Base-by-base conservation (phyloP, 495 filamentous ascomycete genomes). In the Glonium stellatum region DNA sequence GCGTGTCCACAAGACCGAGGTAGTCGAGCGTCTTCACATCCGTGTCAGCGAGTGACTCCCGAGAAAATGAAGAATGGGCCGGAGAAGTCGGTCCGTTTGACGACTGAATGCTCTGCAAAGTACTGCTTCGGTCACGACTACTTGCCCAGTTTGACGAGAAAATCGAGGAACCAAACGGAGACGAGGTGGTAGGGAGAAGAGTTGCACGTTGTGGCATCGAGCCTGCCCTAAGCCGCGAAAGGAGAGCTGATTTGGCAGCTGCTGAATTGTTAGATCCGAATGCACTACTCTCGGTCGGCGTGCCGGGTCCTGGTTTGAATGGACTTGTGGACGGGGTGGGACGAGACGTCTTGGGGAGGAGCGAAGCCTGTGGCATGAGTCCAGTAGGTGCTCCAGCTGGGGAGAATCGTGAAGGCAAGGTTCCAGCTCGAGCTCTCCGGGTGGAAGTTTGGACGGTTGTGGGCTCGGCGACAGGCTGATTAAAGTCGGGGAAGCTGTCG, bases 21-120 rank as follows among this genome's bases (percentile, higher is more conserved):
- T 97, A 98, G 64, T 98, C 93, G 71, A 98, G 77, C 37, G 95
- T 98, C 67, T 88, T 88, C 67, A 96, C 91, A 72, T 97, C 92
- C 41, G 83, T 87, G 69, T 96, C 92, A 21, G 82, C 82, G 18
- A 85, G 78, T n/a, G 90, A 90, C 68, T 96, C 92, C 59, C 86
- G 82, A 5, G 91, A 95, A 69, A 92, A 95, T 4, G 89, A 87
- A 13, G 92, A 96, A 58, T 91, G 88, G 27, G 87, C 84, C 1
- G 92, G 93, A 48, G 93, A 98, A 49, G 86, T 85, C 0, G 90
- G 90, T 8, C 85, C 85, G 72, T 96, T 91, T n/a, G 89, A 92
- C n/a, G 82, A 87, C 25, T 81, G 77, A 67, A 96, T 92, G 70
- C 90, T 95, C 0, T 87, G 86, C 60, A 97, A 79, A 1, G 93